A percentile compares a stretch with the other conserved stretches of the same genome.
Evolutionary conservation across 2,329 filamentous ascomycete species (phyloP).

Genomic region (Periconia sp.): DNA sequence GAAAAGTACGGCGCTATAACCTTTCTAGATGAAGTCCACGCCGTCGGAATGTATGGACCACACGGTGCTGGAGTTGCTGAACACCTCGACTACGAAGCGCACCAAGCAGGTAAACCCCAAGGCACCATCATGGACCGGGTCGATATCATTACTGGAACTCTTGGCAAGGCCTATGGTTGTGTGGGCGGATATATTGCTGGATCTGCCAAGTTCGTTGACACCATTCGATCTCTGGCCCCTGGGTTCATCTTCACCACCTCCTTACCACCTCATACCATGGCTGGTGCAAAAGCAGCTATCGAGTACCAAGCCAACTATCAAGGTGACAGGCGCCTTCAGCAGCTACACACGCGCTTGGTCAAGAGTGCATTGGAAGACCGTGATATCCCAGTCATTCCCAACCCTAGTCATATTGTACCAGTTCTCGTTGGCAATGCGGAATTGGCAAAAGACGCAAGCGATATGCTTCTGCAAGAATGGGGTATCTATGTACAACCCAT

Average conservation of each 20-base stretch:
- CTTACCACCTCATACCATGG: slow-evolving; percentile 94
- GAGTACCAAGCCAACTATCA: slow-evolving; percentile 87
- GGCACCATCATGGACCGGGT: slow-evolving; percentile 94
- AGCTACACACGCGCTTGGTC: slow-evolving; percentile 92
- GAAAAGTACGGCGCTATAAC: slow-evolving; percentile 98
- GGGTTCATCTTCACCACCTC: slow-evolving; percentile 99
- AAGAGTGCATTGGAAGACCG: slow-evolving; percentile 77
- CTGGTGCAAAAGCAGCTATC: slow-evolving; percentile 86
- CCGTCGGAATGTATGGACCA: slow-evolving; percentile 98
- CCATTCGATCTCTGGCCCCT: slow-evolving; percentile 89
- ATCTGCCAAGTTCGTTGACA: slow-evolving; percentile 82
- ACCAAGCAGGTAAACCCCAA: slow-evolving; percentile 70
- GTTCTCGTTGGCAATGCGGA: slow-evolving; percentile 93
- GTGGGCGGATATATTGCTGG: slow-evolving; percentile 98
- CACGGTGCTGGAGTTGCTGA: slow-evolving; percentile 94
- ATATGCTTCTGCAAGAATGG: slow-evolving; percentile 86
- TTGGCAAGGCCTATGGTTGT: slow-evolving; percentile 97
- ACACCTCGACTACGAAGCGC: slow-evolving; percentile 91
- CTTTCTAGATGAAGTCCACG: slow-evolving; percentile 97
- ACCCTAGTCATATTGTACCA: slow-evolving; percentile 94
- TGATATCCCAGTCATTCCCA: slow-evolving; percentile 95
- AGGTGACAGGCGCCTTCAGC: slow-evolving; percentile 87
- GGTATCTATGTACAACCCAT: slow-evolving; percentile 97
- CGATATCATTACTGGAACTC: slow-evolving; percentile 95
- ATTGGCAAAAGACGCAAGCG: slow-evolving; percentile 86